A percentile compares a stretch with the other conserved stretches of the same genome.
Conservation (phyloP, 768 basidiomycete species). For the Amanita jacksonii region DNA sequence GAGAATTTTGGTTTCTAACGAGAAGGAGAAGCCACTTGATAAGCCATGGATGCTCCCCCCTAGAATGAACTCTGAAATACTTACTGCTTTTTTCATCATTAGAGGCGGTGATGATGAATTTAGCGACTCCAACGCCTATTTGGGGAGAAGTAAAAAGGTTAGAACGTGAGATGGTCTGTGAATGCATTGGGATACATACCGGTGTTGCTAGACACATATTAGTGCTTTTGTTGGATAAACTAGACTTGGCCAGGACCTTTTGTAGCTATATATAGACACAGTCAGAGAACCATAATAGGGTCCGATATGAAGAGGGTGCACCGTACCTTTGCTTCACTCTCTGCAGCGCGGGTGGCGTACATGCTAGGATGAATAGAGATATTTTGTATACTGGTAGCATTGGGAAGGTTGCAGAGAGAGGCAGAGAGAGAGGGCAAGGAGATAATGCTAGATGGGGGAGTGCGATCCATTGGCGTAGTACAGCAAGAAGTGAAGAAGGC, state of each 20-base stretch:
- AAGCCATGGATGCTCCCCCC: not conserved
- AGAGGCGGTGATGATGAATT: conserved; percentile 30
- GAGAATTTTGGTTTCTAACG: conserved; percentile 21
- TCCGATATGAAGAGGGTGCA: not conserved
- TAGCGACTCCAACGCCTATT: conserved; percentile 3
- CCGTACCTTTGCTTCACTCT: conserved; percentile 72
- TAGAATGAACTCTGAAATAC: conserved; percentile 15
- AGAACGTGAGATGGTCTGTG: too few relatives aligned
- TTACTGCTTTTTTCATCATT: conserved; percentile 49
- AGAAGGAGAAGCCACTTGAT: conserved; percentile 4
- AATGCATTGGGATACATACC: conserved; percentile 21
- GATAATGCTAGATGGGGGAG: conserved; percentile 45
- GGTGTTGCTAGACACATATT: conserved; percentile 18
- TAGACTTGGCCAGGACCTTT: conserved; percentile 52
- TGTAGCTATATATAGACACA: conserved; percentile 33
- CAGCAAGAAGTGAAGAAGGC: conserved; percentile 11
- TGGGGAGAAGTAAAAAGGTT: not conserved
- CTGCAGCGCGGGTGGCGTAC: conserved; percentile 57
- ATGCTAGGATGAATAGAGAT: conserved; percentile 60
- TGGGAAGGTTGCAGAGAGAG: conserved; percentile 57
- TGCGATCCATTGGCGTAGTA: too few relatives aligned
- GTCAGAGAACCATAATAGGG: conserved; percentile 1
- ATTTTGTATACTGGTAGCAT: conserved; percentile 60
- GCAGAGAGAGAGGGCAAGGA: conserved; percentile 67
- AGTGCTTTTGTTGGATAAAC: conserved; percentile 28